Percentiles rank a stretch among this genome's conserved stretches.
phyloP scores from a whole-genome alignment of 139 green algal species.

The Tetradesmus lagerheimii region DNA sequence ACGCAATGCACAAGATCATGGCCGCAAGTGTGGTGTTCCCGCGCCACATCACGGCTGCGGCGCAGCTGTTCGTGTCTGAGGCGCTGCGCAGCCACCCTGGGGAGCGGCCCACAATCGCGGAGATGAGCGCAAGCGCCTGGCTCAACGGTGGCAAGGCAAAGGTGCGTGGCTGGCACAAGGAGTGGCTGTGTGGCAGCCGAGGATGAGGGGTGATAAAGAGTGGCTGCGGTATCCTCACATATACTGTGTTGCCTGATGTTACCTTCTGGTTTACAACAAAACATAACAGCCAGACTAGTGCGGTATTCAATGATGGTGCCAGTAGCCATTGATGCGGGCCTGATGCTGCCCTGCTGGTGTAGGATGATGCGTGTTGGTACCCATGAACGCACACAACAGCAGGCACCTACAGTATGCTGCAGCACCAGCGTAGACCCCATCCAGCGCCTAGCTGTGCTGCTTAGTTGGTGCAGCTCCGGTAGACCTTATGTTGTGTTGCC shows the following conservation, averaged over 20 bases:
- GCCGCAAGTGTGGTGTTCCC: slow-evolving; percentile 41
- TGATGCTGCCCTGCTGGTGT: too few species aligned
- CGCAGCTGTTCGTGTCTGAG: slow-evolving; percentile 34
- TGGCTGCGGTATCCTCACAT: too few species aligned
- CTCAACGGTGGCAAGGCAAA: slow-evolving; percentile 4
- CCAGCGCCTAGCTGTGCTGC: too few species aligned
- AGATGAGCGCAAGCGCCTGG: slow-evolving; percentile 44
- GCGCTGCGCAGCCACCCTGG: slow-evolving; percentile 10
- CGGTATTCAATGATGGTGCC: neutral
- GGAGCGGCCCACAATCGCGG: slow-evolving; percentile 40
- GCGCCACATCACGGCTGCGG: slow-evolving; percentile 7
- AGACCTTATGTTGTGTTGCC: too few species aligned
- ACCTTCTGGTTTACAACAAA: too few species aligned
- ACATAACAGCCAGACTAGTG: too few species aligned
- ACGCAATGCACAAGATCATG: slow-evolving; percentile 14
- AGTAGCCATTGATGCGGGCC: neutral
- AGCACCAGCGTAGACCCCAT: too few species aligned
- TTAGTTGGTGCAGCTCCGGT: too few species aligned
- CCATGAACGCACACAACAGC: neutral
- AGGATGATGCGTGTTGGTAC: neutral
- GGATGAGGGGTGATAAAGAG: neutral
- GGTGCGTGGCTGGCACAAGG: neutral
- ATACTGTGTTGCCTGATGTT: too few species aligned
- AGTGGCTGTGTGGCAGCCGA: neutral
- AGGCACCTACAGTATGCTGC: too few species aligned